Evolutionary conservation across 2,329 filamentous ascomycete genomes (phyloP).

Genomic region (Dryadomyces sulphureus): DNA sequence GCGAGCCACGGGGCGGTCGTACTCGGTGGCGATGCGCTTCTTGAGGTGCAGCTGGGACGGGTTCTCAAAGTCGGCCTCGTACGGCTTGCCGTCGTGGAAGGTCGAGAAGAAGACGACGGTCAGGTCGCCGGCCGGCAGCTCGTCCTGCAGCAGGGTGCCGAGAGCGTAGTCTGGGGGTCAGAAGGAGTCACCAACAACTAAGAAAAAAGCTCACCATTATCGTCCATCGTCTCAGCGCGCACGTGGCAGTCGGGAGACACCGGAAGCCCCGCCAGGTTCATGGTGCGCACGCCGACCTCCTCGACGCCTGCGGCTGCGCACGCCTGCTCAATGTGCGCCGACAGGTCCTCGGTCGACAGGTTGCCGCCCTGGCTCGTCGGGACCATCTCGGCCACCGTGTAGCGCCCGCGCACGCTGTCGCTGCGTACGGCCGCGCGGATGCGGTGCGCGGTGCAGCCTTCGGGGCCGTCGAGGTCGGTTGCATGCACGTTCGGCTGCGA

Average conservation of each 20-base stretch:
- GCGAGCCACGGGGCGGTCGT: slow-evolving; percentile 12
- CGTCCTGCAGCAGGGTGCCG: slow-evolving; percentile 28
- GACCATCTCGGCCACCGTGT: slow-evolving; percentile 42
- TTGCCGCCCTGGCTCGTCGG: slow-evolving; percentile 22
- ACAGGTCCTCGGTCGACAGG: slow-evolving; percentile 25
- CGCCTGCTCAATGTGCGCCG: slow-evolving; percentile 26
- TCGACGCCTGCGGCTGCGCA: slow-evolving; percentile 27
- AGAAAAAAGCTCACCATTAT: slow-evolving; percentile 28
- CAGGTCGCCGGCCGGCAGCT: slow-evolving; percentile 32
- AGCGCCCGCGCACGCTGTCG: slow-evolving; percentile 22
- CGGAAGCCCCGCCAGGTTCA: slow-evolving; percentile 26
- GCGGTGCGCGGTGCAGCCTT: slow-evolving; percentile 37
- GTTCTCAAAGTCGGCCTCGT: slow-evolving; percentile 51
- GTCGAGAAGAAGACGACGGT: slow-evolving; percentile 65
- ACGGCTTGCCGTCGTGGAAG: slow-evolving; percentile 35
- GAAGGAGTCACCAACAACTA: neutral
- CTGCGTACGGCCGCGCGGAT: slow-evolving; percentile 27
- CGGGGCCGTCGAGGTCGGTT: slow-evolving; percentile 44
- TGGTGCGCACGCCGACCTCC: slow-evolving; percentile 22
- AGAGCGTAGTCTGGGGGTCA: slow-evolving; percentile 32
- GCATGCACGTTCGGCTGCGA: slow-evolving; percentile 61
- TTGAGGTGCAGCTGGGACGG: slow-evolving; percentile 59
- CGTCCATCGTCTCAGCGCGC: slow-evolving; percentile 29
- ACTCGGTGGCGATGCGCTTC: slow-evolving; percentile 29
- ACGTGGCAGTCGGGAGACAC: slow-evolving; percentile 20